Base-by-base conservation (phyloP, 225 moss, liverwort and hornwort species). In the Anthoceros angustus region DNA sequence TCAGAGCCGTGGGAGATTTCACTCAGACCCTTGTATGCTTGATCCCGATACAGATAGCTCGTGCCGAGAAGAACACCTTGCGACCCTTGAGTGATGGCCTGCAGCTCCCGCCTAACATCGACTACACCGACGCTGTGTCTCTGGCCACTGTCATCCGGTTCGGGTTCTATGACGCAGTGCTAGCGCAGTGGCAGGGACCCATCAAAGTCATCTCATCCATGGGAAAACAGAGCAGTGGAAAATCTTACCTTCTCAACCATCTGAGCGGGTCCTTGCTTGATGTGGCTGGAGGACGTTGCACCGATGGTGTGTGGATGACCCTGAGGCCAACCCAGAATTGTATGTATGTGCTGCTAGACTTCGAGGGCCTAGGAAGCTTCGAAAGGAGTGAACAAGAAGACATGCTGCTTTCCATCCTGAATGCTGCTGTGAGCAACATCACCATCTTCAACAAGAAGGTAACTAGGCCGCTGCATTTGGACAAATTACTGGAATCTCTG, bases 201-300 rank as follows among this genome's bases (percentile, higher is more conserved):
- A 81, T 83, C 62, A 86, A 86, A 48, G 77, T 86, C 7, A 64
- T 86, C 5, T 83, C 80, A 0, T 82, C 80, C 0, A 83, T 84
- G 83, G 86, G 81, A 5, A 86, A 86, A 41, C 86, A 86, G 39
- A 84, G 86, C 63, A 86, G 81, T 61, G 86, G 86, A 12, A 84
- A 86, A 21, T 84, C 83, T 0, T 86, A 86, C 41, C 77, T 86
- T 8, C 67, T 84, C 0, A 86, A 86, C 43, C 86, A 84, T 67
- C 42, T 86, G 10, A 86, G 81, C 65, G 86, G 86, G 0, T 86
- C 86, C 6, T 46, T 86, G 42, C 66, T 86, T 4, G 84, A 86
- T 39, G 84, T 86, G 6, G 77, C 84, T 26, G 83, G 83, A 10
- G 86, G 86, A 15, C 62, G 86, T 23, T 86, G 83, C 68, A 86